Conservation (phyloP, 164 flowering plant genomes). For the Saururus chinensis region DNA sequence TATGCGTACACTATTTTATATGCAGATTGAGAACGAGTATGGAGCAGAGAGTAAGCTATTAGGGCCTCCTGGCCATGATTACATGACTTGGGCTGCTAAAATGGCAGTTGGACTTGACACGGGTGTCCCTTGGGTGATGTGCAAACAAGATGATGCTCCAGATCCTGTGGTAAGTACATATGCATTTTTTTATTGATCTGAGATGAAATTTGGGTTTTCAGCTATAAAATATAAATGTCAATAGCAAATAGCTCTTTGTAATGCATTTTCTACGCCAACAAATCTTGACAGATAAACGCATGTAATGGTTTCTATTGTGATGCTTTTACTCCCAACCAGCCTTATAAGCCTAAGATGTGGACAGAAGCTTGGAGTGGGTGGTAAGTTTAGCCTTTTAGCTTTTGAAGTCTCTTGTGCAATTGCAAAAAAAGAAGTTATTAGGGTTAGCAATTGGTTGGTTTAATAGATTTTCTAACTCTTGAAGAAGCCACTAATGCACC, state of each 20-base stretch:
- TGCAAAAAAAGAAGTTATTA: background rate
- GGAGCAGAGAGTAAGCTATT: constrained; percentile 30
- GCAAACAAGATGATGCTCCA: constrained; percentile 74
- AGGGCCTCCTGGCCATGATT: constrained; percentile 52
- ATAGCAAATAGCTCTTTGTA: background rate
- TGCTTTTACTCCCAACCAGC: constrained; percentile 70
- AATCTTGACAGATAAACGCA: constrained; percentile 60
- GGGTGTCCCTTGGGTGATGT: constrained; percentile 81
- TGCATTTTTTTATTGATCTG: too few species aligned
- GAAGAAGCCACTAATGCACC: too few species aligned
- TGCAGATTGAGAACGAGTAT: constrained; percentile 69
- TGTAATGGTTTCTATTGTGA: constrained; percentile 98
- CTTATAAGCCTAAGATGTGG: constrained; percentile 91
- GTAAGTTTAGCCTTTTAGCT: constrained; percentile 18
- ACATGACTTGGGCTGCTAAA: constrained; percentile 63
- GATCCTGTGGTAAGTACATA: constrained; percentile 49
- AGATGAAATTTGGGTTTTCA: background rate
- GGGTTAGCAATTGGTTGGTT: background rate
- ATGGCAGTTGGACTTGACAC: constrained; percentile 55
- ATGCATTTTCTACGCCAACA: background rate
- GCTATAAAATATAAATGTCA: background rate
- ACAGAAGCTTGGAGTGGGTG: constrained; percentile 96
- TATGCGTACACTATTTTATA: background rate
- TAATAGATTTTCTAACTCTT: too few species aligned
- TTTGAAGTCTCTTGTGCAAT: background rate